Percentiles rank a stretch among this genome's conserved stretches.
Evolutionary conservation across 192 early-diverging fungal species (phyloP).

Genomic region (Helicostylum pulchrum): DNA sequence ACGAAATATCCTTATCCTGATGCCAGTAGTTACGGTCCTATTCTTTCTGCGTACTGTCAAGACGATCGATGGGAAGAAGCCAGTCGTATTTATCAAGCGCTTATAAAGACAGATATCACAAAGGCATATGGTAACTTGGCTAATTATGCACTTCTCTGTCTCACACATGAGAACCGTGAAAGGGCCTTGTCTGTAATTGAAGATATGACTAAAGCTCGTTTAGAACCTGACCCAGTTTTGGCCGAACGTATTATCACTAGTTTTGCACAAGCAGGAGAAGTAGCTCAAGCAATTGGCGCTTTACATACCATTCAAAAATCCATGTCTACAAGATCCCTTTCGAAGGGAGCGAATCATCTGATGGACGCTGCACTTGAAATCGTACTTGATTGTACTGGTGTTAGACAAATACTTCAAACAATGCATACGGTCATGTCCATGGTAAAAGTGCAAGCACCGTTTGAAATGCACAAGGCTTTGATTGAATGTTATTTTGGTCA

Average conservation of each 20-base stretch:
- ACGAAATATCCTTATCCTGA: constrained; percentile 25
- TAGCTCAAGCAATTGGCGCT: constrained; percentile 15
- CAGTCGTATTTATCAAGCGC: constrained; percentile 16
- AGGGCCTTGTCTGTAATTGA: constrained; percentile 19
- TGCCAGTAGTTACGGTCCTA: constrained; percentile 38
- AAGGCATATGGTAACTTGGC: constrained; percentile 38
- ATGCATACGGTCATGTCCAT: no score
- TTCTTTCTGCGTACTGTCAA: constrained; percentile 26
- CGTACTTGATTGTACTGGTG: no score
- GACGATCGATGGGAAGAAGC: constrained; percentile 13
- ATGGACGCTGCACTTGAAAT: neutral
- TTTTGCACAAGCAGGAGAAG: constrained; percentile 3
- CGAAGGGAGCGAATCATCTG: constrained; percentile 7
- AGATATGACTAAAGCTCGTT: constrained; percentile 23
- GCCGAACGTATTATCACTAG: constrained; percentile 16
- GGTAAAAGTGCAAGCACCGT: no score
- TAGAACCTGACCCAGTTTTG: constrained; percentile 30
- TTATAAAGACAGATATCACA: constrained; percentile 29
- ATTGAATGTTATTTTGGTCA: no score
- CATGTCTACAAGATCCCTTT: constrained; percentile 11
- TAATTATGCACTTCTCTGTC: constrained; percentile 29
- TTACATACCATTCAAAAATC: constrained; percentile 4
- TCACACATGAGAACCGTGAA: neutral
- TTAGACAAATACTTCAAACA: no score
- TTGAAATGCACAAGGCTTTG: no score